These are phyloP conservation scores for Pseudozyma thailandica DNA, from an alignment of 1,284 basidiomycete species.

Conservation along the genomic window DNA sequence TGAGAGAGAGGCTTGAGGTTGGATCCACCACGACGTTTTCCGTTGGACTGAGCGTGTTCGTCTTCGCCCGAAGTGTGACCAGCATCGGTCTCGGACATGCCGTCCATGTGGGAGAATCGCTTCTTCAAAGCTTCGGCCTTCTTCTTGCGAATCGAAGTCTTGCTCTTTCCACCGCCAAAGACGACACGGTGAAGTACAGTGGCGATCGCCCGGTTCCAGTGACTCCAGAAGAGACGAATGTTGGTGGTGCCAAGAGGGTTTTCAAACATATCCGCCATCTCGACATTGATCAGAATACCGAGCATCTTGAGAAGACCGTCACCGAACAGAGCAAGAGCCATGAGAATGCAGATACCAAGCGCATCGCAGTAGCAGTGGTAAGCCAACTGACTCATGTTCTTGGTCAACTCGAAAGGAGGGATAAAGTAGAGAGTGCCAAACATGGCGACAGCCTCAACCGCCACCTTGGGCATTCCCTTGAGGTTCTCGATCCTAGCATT, in stretches of 20 bases:
- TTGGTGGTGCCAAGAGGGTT: conserved; percentile 65
- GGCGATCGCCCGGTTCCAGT: conserved; percentile 67
- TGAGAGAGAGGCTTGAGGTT: conserved; percentile 47
- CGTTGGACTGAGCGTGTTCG: conserved; percentile 29
- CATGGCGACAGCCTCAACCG: conserved; percentile 49
- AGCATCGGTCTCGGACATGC: conserved; percentile 60
- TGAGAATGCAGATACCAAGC: conserved; percentile 57
- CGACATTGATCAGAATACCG: conserved; percentile 60
- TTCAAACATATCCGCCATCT: conserved; percentile 67
- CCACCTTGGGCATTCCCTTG: conserved; percentile 55
- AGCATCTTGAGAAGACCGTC: conserved; percentile 59
- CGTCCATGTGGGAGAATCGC: conserved; percentile 52
- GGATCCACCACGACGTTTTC: conserved; percentile 8
- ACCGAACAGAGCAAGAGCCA: conserved; percentile 60
- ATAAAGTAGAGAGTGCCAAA: conserved; percentile 58
- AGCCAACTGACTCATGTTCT: conserved; percentile 55
- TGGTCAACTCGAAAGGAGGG: conserved; percentile 56
- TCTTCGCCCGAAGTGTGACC: conserved; percentile 57
- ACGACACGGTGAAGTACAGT: conserved; percentile 66
- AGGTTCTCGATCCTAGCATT: conserved; percentile 57
- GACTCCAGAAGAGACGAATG: conserved; percentile 66
- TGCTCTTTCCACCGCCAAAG: conserved; percentile 59
- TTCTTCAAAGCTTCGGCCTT: conserved; percentile 9
- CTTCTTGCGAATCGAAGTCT: conserved; percentile 31
- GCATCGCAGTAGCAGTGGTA: conserved; percentile 60